Evolutionary conservation across 495 filamentous ascomycete species (phyloP), one percentile per base, ranked within the genome.

Genomic region (Tuber melanosporum): DNA sequence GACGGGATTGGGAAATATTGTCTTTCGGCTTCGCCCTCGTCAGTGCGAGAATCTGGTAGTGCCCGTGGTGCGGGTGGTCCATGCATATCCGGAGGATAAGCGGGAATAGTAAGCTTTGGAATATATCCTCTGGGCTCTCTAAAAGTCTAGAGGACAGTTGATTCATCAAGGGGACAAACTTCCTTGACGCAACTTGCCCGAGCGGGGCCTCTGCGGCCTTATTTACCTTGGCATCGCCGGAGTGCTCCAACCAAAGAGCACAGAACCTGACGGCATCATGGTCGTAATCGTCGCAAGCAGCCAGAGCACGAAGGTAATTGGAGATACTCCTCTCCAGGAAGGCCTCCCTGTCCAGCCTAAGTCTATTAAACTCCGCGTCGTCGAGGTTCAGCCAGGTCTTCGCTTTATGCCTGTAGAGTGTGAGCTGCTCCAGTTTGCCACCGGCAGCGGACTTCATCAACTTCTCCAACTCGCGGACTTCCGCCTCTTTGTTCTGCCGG

Each of bases 1-100:
- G 88, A 72, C 96, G 90, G 39, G 91, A 92, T 57, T 90, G 83
- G 36, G 92, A 91, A 9, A 90, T 86, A 44, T 91, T 88, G 75
- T 98, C 95, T 79, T 92, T 90, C 46, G 89, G 86, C 72, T 87
- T 87, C 49, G 88, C 90, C 80, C 89, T 93, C 74, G 87, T 90
- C 47, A 91, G 90, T 12, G 94, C 91, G 85, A 93, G 96, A 36
- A 99, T 93, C 73, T 98, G 94, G 82, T 98, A 95, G 90, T 97
- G 94, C 62, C 92, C 93, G 81, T 99, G 95, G 84, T 94, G 96
- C 1, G 95, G 95, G 84, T 99, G 95, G 42, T 99, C 94, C 15
- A 87, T 86, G 82, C 94, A 97, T 74, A 98, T 95, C 17, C 91
- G 88, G 76, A 90, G 88, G 20, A 98, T 90, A 49, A 98, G 85